phyloP scores from a whole-genome alignment of 768 basidiomycete species.

The Collybiopsis luxurians region DNA sequence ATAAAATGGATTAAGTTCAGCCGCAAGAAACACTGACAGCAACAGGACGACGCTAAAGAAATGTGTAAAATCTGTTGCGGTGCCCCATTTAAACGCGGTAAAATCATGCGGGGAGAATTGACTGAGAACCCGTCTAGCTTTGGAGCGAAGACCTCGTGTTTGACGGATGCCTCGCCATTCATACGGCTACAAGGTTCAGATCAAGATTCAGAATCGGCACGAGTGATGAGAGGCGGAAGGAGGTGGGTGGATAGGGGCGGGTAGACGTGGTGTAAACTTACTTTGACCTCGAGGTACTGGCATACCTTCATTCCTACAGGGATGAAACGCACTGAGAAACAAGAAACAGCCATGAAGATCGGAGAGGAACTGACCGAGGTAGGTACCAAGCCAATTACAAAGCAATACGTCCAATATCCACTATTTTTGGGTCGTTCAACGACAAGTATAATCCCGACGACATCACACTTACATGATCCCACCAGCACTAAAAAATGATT shows the following conservation, averaged over 20 bases:
- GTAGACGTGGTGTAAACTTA: slow-evolving; percentile 24
- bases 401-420: slow-evolving; percentile 86
- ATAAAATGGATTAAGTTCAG: slow-evolving; percentile 87
- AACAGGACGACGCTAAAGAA: slow-evolving; percentile 74
- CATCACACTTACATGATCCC: slow-evolving; percentile 73
- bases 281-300: slow-evolving; percentile 86
- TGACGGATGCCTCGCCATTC: slow-evolving; percentile 83
- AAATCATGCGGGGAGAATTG: slow-evolving; percentile 89
- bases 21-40: slow-evolving; percentile 76
- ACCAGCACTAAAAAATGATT: slow-evolving; percentile 68
- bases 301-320: slow-evolving; percentile 79
- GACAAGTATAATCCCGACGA: not conserved
- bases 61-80: slow-evolving; percentile 68
- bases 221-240: no score
- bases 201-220: no score
- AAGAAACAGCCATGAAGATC: not conserved
- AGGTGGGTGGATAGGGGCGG: no score
- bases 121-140: slow-evolving; percentile 74
- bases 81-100: slow-evolving; percentile 87
- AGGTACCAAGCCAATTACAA: slow-evolving; percentile 88
- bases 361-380: slow-evolving; percentile 54
- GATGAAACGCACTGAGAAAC: slow-evolving; percentile 10
- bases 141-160: slow-evolving; percentile 72
- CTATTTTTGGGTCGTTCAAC: slow-evolving; percentile 39
- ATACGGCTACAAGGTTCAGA: slow-evolving; percentile 58